Base-by-base conservation (phyloP, 1,139 yeast species). In the Spathaspora sp. region DNA sequence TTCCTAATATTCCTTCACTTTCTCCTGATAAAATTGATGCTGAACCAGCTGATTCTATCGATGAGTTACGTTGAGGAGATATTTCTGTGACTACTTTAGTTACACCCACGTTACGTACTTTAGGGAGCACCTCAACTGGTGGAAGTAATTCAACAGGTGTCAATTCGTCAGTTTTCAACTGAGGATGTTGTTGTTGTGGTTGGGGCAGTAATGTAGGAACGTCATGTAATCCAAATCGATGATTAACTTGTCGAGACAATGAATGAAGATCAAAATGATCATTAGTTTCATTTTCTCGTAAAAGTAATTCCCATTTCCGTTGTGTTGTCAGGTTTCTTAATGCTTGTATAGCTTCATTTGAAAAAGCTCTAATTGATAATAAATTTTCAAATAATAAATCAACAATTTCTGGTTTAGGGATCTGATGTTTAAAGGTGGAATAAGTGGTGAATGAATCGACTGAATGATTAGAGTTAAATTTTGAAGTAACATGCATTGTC, bases 221-320 rank as follows among this genome's bases (percentile, higher is more conserved):
- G 29, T 20, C 36, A 34, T 24, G 16, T 29, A 15, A 33, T 27
- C 46, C 42, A 15, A 45, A 43, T 15, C 42, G 17, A 18, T 33
- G 40, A 25, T 41, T 44, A 11, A 47, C 51, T 20, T 50, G 51
- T 27, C 44, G 46, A 2, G 54, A 53, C 23, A 58, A 43, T 3
- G 59, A 43, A 23, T 54, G 57, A 40, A 73, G 60, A 46, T 74
- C 77, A 49, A 74, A 72, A 7, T 61, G 61, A 2, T 62, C 49
- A 50, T 73, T 73, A 5, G 69, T 63, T 50, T 73, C 78, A 50
- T 63, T 67, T 50, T 75, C 80, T 42, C 74, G 56, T 18, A 74
- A 53, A n/a, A 75, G 56, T 11, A 75, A 56, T 50, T 75, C 79
- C 80, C 80, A 75, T 54, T 75, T 75, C 26, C 80, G 51, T 45